These are phyloP conservation scores for Spergularia bocconei DNA, from an alignment of 148 eudicot genomes.

Conservation along the genomic window DNA sequence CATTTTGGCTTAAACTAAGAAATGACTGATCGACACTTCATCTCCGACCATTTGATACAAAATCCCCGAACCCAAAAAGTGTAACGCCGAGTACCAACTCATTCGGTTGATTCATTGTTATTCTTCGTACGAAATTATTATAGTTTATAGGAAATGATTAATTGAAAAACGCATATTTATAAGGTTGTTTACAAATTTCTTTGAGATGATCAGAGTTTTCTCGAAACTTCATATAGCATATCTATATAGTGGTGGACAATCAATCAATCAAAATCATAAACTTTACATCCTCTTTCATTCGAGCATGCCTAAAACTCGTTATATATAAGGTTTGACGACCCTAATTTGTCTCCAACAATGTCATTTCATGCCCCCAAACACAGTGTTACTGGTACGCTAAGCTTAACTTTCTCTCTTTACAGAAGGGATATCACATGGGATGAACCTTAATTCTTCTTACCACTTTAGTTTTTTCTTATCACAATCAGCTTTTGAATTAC, in stretches of 20 bases:
- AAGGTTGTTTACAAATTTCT: no score
- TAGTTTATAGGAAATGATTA: no score
- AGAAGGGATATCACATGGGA: conserved; percentile 39
- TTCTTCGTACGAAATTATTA: no score
- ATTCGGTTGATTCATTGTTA: no score
- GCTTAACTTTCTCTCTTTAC: conserved; percentile 31
- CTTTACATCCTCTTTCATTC: neutral
- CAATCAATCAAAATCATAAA: conserved; percentile 15
- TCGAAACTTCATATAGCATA: neutral
- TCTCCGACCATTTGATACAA: no score
- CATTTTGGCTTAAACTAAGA: no score
- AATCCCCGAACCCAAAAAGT: no score
- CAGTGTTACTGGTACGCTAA: conserved; percentile 18
- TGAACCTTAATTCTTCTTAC: conserved; percentile 16
- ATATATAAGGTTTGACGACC: neutral
- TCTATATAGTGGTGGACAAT: conserved; percentile 4
- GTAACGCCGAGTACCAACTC: no score
- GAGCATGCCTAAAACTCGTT: conserved; percentile 16
- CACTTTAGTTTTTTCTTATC: neutral
- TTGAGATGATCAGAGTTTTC: neutral
- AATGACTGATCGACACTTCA: no score
- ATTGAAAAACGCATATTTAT: no score
- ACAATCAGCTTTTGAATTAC: no score
- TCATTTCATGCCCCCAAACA: conserved; percentile 30
- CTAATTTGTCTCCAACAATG: conserved; percentile 32